A percentile compares a stretch with the other conserved stretches of the same genome.
Evolutionary conservation across 352 stramenopile species (phyloP).

Genomic region (Phytophthora sp.): DNA sequence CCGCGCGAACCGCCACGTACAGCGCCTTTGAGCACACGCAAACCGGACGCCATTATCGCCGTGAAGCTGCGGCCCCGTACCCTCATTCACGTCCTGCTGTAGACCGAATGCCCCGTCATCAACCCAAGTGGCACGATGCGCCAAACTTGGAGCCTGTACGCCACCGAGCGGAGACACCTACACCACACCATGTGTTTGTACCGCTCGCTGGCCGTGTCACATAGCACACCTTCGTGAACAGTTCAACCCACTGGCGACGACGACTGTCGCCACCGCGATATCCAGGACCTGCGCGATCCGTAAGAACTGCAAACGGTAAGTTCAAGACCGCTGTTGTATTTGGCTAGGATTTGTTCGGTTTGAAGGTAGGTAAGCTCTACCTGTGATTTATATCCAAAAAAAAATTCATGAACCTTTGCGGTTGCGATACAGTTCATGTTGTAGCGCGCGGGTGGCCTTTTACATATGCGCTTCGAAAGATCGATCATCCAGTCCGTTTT

Average conservation of each 20-base stretch:
- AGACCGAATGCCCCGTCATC: not conserved
- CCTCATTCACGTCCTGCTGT: not conserved
- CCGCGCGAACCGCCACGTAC: not conserved
- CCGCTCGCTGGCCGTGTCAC: not conserved
- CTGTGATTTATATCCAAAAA: too few relatives aligned
- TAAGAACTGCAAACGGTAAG: not conserved
- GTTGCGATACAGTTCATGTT: too few relatives aligned
- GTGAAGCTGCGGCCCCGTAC: not conserved
- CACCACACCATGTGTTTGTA: not conserved
- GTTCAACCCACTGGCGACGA: conserved; percentile 1
- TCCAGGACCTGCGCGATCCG: conserved; percentile 3
- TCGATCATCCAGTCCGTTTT: too few relatives aligned
- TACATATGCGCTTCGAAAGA: too few relatives aligned
- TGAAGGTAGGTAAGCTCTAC: not conserved
- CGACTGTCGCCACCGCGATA: conserved; percentile 3
- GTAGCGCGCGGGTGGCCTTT: too few relatives aligned
- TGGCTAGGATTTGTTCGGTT: not conserved
- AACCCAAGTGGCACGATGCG: not conserved
- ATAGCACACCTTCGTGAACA: conserved; percentile 6
- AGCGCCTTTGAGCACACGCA: not conserved
- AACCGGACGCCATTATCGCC: not conserved
- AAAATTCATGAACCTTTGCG: too few relatives aligned
- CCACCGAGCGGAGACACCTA: not conserved
- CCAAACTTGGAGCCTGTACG: not conserved
- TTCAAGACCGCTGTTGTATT: not conserved